phyloP scores from a whole-genome alignment of 768 basidiomycete genomes.

The Neoboletus magnificus region DNA sequence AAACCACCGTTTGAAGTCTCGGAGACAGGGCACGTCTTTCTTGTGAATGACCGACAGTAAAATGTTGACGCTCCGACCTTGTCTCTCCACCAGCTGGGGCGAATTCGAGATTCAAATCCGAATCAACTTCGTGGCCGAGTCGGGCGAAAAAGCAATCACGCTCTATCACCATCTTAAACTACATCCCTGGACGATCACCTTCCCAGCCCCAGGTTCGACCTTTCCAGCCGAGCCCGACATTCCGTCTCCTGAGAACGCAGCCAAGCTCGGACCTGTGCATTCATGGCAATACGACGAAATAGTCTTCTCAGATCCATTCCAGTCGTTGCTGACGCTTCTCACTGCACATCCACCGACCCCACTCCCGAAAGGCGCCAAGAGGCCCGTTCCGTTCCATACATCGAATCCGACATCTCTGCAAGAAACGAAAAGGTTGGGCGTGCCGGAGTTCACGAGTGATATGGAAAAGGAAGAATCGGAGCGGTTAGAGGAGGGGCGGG shows the following conservation, averaged over 20 bases:
- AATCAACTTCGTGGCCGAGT: slow-evolving; percentile 84
- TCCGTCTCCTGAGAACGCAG: slow-evolving; percentile 62
- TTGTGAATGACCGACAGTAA: not conserved
- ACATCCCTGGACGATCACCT: slow-evolving; percentile 73
- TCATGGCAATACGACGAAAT: slow-evolving; percentile 99
- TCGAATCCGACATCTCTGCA: slow-evolving; percentile 60
- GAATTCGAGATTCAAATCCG: slow-evolving; percentile 96
- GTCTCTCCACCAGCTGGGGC: slow-evolving; percentile 67
- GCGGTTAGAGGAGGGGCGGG: slow-evolving; percentile 72
- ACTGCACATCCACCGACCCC: slow-evolving; percentile 81
- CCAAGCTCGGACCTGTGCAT: slow-evolving; percentile 76
- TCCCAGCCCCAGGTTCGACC: slow-evolving; percentile 11
- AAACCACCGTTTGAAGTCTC: slow-evolving; percentile 93
- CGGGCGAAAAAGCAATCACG: slow-evolving; percentile 84
- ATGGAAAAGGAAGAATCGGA: slow-evolving; percentile 90
- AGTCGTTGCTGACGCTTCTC: slow-evolving; percentile 78
- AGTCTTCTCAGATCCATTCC: slow-evolving; percentile 92
- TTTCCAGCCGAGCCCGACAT: slow-evolving; percentile 55
- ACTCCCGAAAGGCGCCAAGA: slow-evolving; percentile 57
- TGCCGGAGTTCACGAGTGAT: slow-evolving; percentile 78
- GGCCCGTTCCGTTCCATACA: slow-evolving; percentile 69
- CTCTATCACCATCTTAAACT: slow-evolving; percentile 94
- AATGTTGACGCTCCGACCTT: not conserved
- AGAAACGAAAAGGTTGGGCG: slow-evolving; percentile 56
- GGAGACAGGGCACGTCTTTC: slow-evolving; percentile 75